Evolutionary conservation across 1,284 basidiomycete genomes (phyloP), one percentile per base, ranked within the genome.

Genomic region (Heimioporus retisporus): DNA sequence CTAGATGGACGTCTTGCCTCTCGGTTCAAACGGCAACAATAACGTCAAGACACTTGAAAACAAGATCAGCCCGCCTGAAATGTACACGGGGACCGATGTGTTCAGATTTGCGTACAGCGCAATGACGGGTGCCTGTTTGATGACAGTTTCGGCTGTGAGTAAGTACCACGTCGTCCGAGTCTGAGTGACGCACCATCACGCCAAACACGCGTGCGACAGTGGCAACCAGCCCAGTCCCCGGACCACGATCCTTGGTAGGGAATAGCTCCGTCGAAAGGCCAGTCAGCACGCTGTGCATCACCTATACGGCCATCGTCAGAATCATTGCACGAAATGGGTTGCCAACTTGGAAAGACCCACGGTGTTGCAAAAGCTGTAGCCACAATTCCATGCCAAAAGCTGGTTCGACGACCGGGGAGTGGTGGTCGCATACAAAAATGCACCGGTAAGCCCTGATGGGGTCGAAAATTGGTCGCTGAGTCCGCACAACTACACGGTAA

Each of bases 271-370:
- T 86, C 18, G 87, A 86, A 58, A 89, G 77, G 23, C 89, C 90
- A 68, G 92, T 93, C 18, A 93, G 77, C 6, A 93, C 88, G 16
- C 90, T 90, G 71, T 92, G 93, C 91, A 93, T 93, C 66, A 90
- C 85, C 83, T 88, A 72, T 16, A 40, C 15, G 61, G 43, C 59
- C 42, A 25, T 5, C 8, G 28, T 44, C 23, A 62, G 65, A 35
- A 10, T 31, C 31, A 31, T 31, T 7, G 35, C 35, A 8, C 6
- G 35, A 35, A 8, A 35, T 10, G 35, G 11, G 35, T 10, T 6
- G 11, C 35, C 35, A 8, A 35, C 35, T 35, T 10, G 35, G 35
- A 10, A 35, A 35, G 35, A 35, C 35, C 28, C 28, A 87, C 85
- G 72, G 90, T 91, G 71, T 85, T 87, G 69, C 80, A 85, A 73